Conservation (phyloP, 2,329 filamentous ascomycete genomes). For the Fonsecaea pedrosoi region DNA sequence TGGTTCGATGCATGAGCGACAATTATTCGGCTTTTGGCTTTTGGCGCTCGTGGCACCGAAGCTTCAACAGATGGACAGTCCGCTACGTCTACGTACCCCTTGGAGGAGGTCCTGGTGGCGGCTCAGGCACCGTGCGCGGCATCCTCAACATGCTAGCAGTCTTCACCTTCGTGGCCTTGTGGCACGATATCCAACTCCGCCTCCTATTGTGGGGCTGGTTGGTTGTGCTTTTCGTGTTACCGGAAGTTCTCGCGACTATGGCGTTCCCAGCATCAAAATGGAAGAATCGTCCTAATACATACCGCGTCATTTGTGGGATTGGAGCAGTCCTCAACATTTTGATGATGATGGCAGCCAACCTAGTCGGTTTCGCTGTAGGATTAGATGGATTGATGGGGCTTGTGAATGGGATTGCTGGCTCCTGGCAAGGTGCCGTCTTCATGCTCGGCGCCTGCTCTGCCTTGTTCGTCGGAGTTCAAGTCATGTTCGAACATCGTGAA, state of each 20-base stretch:
- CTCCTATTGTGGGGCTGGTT: conserved; percentile 97
- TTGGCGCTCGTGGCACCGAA: conserved; percentile 96
- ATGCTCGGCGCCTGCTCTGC: conserved; percentile 72
- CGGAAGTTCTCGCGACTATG: conserved; percentile 75
- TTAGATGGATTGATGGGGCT: conserved; percentile 84
- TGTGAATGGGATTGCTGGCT: conserved; percentile 74
- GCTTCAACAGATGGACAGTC: conserved; percentile 92
- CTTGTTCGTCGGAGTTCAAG: conserved; percentile 82
- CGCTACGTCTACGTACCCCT: conserved; percentile 94
- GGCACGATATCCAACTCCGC: conserved; percentile 94
- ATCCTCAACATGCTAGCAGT: conserved; percentile 80
- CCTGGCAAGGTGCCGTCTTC: conserved; percentile 78
- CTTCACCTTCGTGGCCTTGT: conserved; percentile 96
- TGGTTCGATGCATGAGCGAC: conserved; percentile 94
- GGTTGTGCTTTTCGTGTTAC: conserved; percentile 89
- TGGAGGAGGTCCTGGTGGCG: conserved; percentile 59
- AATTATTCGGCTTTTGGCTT: conserved; percentile 91
- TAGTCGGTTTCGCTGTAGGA: conserved; percentile 93
- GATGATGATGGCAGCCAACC: conserved; percentile 95
- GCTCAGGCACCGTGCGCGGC: conserved; percentile 59
- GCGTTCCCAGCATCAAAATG: conserved; percentile 78
- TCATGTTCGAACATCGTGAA: conserved; percentile 97
- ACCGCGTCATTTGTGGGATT: conserved; percentile 78
- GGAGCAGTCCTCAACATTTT: conserved; percentile 84
- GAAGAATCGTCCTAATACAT: conserved; percentile 71